Conservation (phyloP, 331 rosid species). For the Malus hybrid region DNA sequence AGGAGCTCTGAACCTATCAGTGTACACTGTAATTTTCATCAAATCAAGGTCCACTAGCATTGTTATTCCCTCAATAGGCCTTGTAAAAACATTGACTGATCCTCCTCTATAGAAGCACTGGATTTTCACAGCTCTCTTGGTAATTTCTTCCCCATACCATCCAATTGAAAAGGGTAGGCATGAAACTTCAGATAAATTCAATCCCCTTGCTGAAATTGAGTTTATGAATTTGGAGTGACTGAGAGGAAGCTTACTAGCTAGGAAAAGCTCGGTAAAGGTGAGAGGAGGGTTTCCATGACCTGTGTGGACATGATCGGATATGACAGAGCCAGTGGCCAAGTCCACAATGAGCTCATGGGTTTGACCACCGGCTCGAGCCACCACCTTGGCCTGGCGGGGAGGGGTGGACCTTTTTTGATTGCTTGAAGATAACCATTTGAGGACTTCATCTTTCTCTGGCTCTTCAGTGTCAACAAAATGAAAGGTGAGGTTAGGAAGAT, state of each 20-base stretch:
- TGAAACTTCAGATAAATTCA: constrained; percentile 71
- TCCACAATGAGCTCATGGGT: constrained; percentile 61
- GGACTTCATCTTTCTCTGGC: constrained; percentile 61
- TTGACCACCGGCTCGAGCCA: constrained; percentile 49
- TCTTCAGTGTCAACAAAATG: constrained; percentile 68
- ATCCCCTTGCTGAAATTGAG: constrained; percentile 51
- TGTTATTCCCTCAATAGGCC: constrained; percentile 76
- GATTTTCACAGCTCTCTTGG: constrained; percentile 55
- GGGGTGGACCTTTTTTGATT: constrained; percentile 7
- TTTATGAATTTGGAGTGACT: constrained; percentile 42
- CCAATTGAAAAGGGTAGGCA: constrained; percentile 74
- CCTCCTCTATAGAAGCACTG: constrained; percentile 64
- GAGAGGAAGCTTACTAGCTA: constrained; percentile 59
- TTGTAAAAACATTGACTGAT: constrained; percentile 41
- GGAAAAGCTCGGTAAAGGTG: constrained; percentile 52
- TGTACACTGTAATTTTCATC: constrained; percentile 52
- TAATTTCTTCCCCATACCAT: constrained; percentile 61
- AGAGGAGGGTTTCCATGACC: constrained; percentile 79
- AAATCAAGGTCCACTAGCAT: constrained; percentile 57
- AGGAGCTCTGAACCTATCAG: constrained; percentile 49
- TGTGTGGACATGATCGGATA: constrained; percentile 41
- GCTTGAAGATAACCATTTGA: constrained; percentile 54
- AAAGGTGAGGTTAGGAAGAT: constrained; percentile 57
- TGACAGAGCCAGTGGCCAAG: constrained; percentile 36
- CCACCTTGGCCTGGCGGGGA: constrained; percentile 63